Evolutionary conservation across 176 grass and related monocot species (phyloP).

Genomic region (Rhynchospora breviuscula): DNA sequence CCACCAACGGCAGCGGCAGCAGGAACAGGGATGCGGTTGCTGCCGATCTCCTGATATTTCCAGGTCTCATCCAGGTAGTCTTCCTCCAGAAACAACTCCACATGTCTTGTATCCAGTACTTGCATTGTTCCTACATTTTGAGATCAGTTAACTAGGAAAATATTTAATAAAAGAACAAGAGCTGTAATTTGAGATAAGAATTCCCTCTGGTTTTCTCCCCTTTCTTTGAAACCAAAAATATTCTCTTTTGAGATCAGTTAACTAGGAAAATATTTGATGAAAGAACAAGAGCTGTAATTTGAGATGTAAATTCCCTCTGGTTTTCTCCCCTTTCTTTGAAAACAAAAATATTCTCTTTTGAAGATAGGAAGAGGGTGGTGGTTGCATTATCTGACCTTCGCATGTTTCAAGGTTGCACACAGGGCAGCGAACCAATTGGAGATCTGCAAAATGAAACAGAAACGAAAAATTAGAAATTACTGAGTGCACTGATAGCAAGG

Average conservation of each 20-base stretch:
- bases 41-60: conserved; percentile 66
- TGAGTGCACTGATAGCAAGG: not conserved
- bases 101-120: conserved; percentile 70
- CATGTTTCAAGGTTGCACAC: conserved; percentile 58
- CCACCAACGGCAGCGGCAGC: conserved; percentile 36
- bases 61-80: conserved; percentile 49
- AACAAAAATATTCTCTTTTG: not conserved
- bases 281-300: not conserved
- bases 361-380: not conserved
- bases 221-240: not conserved
- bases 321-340: not conserved
- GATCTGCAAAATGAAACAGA: conserved; percentile 42
- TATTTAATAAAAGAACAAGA: too few relatives aligned
- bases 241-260: not conserved
- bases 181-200: not conserved
- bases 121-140: conserved; percentile 66
- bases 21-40: conserved; percentile 35
- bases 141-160: not conserved
- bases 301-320: not conserved
- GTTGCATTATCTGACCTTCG: conserved; percentile 35
- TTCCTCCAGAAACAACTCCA: conserved; percentile 73
- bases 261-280: too few relatives aligned
- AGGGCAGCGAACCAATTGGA: conserved; percentile 66
- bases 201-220: not conserved
- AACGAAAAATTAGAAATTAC: not conserved